Conservation (phyloP, 352 stramenopile species). For the Phytophthora uliginosa region DNA sequence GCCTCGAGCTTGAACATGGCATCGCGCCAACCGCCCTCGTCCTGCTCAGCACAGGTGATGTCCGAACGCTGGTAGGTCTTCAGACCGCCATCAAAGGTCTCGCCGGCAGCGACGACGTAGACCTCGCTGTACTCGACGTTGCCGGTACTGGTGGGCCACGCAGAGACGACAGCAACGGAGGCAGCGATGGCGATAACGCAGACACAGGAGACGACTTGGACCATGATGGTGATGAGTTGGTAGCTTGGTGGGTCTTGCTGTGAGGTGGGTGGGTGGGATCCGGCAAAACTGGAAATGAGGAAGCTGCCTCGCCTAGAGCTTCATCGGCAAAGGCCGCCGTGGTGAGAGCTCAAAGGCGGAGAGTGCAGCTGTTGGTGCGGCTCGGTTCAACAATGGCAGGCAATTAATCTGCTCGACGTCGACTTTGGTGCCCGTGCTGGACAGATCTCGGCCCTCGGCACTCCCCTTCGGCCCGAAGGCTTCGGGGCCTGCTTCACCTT, state of each 20-base stretch:
- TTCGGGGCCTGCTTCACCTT: not conserved
- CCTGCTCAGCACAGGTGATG: conserved; percentile 40
- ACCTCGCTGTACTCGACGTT: conserved; percentile 38
- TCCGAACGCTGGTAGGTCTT: conserved; percentile 58
- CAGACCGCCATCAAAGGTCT: conserved; percentile 40
- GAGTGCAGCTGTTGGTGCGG: conserved; percentile 21
- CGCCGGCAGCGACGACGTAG: conserved; percentile 42
- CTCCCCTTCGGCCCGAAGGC: conserved; percentile 11
- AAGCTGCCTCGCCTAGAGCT: not conserved
- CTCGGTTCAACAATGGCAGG: conserved; percentile 15
- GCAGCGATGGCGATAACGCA: conserved; percentile 16
- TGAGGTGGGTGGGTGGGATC: conserved; percentile 5
- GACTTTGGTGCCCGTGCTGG: conserved; percentile 24
- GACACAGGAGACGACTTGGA: conserved; percentile 31
- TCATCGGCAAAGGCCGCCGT: not conserved
- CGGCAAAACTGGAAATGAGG: conserved; percentile 32
- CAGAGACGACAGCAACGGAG: conserved; percentile 14
- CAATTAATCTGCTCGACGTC: conserved; percentile 2
- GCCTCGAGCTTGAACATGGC: conserved; percentile 49
- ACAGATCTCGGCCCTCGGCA: conserved; percentile 16
- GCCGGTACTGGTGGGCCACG: conserved; percentile 41
- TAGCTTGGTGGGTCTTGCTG: conserved; percentile 6
- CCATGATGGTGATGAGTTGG: conserved; percentile 14
- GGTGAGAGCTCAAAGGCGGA: not conserved
- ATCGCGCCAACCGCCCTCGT: conserved; percentile 30